Conservation (phyloP, 345 rosid species). For the Rhodamnia argentea region DNA sequence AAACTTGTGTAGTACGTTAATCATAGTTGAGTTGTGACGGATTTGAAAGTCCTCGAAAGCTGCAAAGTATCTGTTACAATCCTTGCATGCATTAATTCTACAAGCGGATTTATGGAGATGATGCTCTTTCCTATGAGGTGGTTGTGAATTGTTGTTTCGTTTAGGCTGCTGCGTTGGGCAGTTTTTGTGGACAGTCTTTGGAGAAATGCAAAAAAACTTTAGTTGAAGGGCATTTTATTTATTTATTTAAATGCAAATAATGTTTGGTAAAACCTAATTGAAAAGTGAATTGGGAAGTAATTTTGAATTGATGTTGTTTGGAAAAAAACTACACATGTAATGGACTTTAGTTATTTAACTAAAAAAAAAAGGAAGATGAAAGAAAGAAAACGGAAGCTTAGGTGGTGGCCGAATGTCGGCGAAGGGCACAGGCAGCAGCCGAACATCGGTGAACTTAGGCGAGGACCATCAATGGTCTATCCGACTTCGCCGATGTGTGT, state of each 20-base stretch:
- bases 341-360: background rate
- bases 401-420: background rate
- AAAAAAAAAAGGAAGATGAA: background rate
- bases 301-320: background rate
- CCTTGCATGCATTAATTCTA: background rate
- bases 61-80: background rate
- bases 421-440: background rate
- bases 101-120: background rate
- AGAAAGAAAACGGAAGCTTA: background rate
- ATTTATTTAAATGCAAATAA: background rate
- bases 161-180: background rate
- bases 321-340: background rate
- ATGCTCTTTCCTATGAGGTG: background rate
- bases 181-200: background rate
- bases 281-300: background rate
- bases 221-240: background rate
- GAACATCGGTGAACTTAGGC: background rate
- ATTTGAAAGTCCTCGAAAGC: background rate
- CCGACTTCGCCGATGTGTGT: background rate
- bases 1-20: background rate
- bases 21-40: background rate
- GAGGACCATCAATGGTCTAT: background rate
- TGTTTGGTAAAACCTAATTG: background rate
- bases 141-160: background rate
- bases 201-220: background rate